Conservation (phyloP, 1,284 basidiomycete genomes). For the Mrakiaceae sp. region DNA sequence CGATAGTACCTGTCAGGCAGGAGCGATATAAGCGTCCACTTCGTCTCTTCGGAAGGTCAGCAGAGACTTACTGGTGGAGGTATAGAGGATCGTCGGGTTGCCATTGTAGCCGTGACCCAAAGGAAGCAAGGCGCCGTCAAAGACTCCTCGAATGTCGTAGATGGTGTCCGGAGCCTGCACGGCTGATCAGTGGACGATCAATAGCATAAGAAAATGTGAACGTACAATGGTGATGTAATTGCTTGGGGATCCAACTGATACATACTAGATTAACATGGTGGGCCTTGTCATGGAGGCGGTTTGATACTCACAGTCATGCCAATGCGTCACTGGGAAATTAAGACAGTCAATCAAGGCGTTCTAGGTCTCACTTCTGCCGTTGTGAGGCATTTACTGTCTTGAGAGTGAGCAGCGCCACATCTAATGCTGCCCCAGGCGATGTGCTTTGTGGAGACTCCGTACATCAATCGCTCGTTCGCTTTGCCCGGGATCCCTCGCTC, state of each 20-base stretch:
- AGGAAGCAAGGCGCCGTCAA: constrained; percentile 22
- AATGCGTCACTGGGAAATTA: constrained; percentile 14
- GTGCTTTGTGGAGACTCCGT: not conserved
- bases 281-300: too few species aligned
- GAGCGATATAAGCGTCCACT: too few species aligned
- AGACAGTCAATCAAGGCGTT: not conserved
- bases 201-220: too few species aligned
- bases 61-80: constrained; percentile 9
- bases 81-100: constrained; percentile 22
- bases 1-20: constrained; percentile 3
- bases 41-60: too few species aligned
- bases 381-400: constrained; percentile 7
- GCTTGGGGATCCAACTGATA: too few species aligned
- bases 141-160: constrained; percentile 25
- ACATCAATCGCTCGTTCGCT: not conserved
- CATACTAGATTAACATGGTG: too few species aligned
- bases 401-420: constrained; percentile 20
- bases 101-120: constrained; percentile 18
- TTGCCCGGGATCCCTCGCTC: too few species aligned
- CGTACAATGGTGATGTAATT: too few species aligned
- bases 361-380: not conserved
- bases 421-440: constrained; percentile 22
- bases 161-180: constrained; percentile 18
- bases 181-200: not conserved
- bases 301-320: constrained; percentile 15